Evolutionary conservation across 2,329 filamentous ascomycete species (phyloP), one percentile per base, ranked within the genome.

Genomic region (Fusarium hainanense): DNA sequence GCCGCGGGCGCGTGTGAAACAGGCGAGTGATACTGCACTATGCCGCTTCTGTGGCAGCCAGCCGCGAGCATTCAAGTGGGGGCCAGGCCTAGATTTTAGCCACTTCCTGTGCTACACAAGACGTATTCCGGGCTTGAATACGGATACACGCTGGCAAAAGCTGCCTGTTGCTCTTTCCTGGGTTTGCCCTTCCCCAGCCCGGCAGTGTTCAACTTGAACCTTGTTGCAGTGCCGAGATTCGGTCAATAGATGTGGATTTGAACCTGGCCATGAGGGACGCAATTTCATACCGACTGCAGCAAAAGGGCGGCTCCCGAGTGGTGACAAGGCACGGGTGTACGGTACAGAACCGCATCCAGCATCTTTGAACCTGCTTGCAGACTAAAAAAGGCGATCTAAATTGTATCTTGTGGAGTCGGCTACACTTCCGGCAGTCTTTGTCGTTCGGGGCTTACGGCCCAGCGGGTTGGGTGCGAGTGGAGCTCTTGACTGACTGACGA

Each of bases 401-500:
- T 64, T 63, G 65, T 63, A 58, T 63, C 58, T 71, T 71, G 74
- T 76, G 76, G 76, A 73, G 74, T 74, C 70, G 74, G 75, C 66
- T 71, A 68, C 67, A 63, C 66, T 73, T 75, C 75, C 75, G 76
- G 77, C 70, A 74, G 68, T 77, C 74, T 48, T 76, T 63, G 67
- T 71, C 63, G 68, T 69, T 71, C 71, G 70, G 71, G 72, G 66
- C 69, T 66, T 63, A 71, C 71, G 73, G 71, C 73, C 73, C 73
- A 75, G 72, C 69, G 73, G 67, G 52, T 71, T 75, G 73, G 73
- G 69, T 74, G 62, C 68, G 66, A 50, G 72, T 74, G 72, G 72
- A 50, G 66, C 69, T 40, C 59, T 66, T 62, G 49, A 51, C 49
- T 63, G 44, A 58, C 44, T 59, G 41, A 60, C 50, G 58, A 69